Base-by-base conservation (phyloP, 1,284 basidiomycete species). In the Abortiporus biennis region DNA sequence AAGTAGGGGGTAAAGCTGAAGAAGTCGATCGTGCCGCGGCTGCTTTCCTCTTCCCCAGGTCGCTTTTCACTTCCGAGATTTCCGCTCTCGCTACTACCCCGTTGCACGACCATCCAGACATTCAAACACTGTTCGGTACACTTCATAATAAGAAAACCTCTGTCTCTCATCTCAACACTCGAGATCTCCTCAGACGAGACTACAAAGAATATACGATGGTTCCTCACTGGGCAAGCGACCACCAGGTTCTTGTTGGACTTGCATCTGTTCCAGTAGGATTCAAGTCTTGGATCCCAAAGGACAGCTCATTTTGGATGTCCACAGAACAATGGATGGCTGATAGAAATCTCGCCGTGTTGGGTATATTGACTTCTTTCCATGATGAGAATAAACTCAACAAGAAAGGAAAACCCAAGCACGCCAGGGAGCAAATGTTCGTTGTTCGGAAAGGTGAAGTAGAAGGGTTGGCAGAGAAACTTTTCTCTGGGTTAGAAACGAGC, bases 111-210 rank as follows among this genome's bases (percentile, higher is more conserved):
- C 53, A 63, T 2, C 54, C 66, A 23, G 61, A 62, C 6, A 61
- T 84, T 42, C 67, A 66, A 46, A 61, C 66, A 0, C 73, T 87
- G 19, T 68, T 74, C 4, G 52, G 61, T 4, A 63, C 66, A 0
- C 74, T 97, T 5, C 54, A 59, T 6, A 54, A 62, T 1, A 76
- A 77, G 62, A 98, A 98, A 59, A 57, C 55, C 3, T 76, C 85
- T 47, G 69, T 97, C 6, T 74, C 76, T 0, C 74, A 80, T 47
- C 71, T 98, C 20, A 68, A 66, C 24, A 79, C 81, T 0, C 68
- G 76, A 37, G 91, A 97, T 54, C 76, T 97, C 21, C 72, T 98
- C 3, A 71, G 86, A 15, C 70, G 95, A 15, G 95, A 98, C 63
- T 99, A 94, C 72, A 98, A 99, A 62, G 82, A 94, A 54, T 94